Base-by-base conservation (phyloP, 371 early-diverging fungal genomes). In the Mucor racemosus region DNA sequence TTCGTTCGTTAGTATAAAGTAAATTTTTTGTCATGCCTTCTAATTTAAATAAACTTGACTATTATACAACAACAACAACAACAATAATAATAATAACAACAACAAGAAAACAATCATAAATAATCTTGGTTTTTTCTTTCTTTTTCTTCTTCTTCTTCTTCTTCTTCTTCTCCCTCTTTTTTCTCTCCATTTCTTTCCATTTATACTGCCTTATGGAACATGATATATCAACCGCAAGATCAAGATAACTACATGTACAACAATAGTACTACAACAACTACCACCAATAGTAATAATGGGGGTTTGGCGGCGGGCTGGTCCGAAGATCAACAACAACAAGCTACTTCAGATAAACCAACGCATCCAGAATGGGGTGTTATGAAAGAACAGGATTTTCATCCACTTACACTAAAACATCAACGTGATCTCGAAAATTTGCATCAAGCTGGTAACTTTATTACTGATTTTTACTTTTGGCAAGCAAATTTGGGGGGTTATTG, bases 341-440 rank as follows among this genome's bases (percentile, higher is more conserved):
- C 62, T 60, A 31, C 33, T 46, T 15, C 14, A 39, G 26, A 41
- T 17, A 40, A 38, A 53, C 33, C 17, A 57, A 36, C 64, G 3
- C 82, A 81, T 74, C 77, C 82, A 46, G 79, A 81, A 63, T 81
- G 81, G 81, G 81, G 81, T 36, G 81, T 81, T 5, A 71, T 81
- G 64, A 74, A 73, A 44, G 81, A 81, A 39, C 76, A 81, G 60
- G 75, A 78, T 17, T 81, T 81, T 58, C 81, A 78, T 73, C 78
- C 77, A 11, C 68, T 81, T 31, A 75, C 81, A 8, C 42, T 76
- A 17, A 81, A 81, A 40, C 81, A 81, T 54, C 82, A 81, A 65
- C 71, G 76, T 9, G 82, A 81, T 68, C 63, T 81, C 14, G 82
- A 81, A 59, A 77, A 66, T 40, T 62, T 70, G 35, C 71, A 71